Percentiles rank a stretch among this genome's conserved stretches.
Evolutionary conservation across 2,329 filamentous ascomycete species (phyloP).

Genomic region (Pyrenochaeta sp.): DNA sequence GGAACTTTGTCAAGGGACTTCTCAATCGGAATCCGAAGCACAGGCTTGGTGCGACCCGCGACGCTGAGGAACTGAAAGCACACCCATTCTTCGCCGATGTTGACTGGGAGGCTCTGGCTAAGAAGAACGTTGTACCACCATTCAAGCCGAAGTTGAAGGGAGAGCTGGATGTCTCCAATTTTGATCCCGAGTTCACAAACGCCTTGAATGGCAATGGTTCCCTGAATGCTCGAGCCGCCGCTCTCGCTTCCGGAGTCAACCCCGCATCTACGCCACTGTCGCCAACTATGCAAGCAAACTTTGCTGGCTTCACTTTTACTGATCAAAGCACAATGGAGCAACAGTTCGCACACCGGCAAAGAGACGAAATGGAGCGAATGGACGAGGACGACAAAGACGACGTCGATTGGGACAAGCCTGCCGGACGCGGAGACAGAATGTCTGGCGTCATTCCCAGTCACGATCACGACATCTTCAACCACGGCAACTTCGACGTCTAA

Average conservation of each 20-base stretch:
- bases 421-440: constrained; percentile 59
- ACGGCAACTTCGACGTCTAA: constrained; percentile 50
- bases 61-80: constrained; percentile 92
- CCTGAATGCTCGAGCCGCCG: constrained; percentile 88
- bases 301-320: constrained; percentile 98
- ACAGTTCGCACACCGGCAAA: constrained; percentile 64
- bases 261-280: constrained; percentile 91
- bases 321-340: constrained; percentile 95
- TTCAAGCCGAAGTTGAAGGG: constrained; percentile 98
- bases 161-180: constrained; percentile 96
- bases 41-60: constrained; percentile 85
- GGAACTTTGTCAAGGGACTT: constrained; percentile 97
- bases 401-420: constrained; percentile 52
- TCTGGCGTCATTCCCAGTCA: constrained; percentile 59
- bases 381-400: constrained; percentile 55
- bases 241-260: constrained; percentile 80
- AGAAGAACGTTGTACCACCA: constrained; percentile 92
- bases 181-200: constrained; percentile 98
- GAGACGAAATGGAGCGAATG: constrained; percentile 55
- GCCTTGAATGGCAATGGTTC: constrained; percentile 86
- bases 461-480: constrained; percentile 59
- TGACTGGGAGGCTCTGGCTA: constrained; percentile 86
- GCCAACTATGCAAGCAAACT: constrained; percentile 96
- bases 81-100: constrained; percentile 96
- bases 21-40: constrained; percentile 98